These are phyloP conservation scores for Vickermania ingenoplastis DNA, from an alignment of 208 protist species.

Conservation along the genomic window DNA sequence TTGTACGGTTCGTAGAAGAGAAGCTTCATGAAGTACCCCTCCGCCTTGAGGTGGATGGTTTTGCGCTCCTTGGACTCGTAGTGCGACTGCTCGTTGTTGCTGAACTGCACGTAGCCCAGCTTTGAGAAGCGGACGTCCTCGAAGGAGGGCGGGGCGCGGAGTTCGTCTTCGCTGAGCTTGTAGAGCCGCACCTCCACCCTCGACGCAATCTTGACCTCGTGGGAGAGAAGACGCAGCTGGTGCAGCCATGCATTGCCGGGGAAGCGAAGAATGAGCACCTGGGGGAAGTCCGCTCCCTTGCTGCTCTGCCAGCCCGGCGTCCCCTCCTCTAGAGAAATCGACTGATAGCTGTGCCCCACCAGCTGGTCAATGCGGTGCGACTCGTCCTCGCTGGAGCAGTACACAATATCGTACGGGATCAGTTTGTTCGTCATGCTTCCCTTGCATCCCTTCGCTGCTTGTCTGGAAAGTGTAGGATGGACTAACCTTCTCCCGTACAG, in stretches of 20 bases:
- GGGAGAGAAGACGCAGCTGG: slow-evolving; percentile 73
- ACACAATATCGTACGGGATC: slow-evolving; percentile 76
- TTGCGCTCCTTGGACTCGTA: slow-evolving; percentile 83
- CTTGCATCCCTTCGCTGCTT: background rate
- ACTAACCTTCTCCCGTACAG: background rate
- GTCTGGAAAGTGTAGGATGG: background rate
- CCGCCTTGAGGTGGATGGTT: slow-evolving; percentile 75
- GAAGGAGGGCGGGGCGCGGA: slow-evolving; percentile 44
- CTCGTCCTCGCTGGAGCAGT: slow-evolving; percentile 70
- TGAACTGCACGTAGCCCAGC: slow-evolving; percentile 76
- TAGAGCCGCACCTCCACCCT: slow-evolving; percentile 80
- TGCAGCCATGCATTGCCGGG: slow-evolving; percentile 73
- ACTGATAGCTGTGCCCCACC: slow-evolving; percentile 11
- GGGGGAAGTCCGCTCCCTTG: slow-evolving; percentile 53
- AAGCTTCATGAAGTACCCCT: slow-evolving; percentile 84
- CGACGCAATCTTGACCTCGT: slow-evolving; percentile 80
- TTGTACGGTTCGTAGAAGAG: slow-evolving; percentile 63
- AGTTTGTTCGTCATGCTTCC: background rate
- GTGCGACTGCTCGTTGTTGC: slow-evolving; percentile 64
- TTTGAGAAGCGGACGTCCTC: slow-evolving; percentile 54
- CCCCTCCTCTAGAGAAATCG: background rate
- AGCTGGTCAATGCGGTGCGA: slow-evolving; percentile 51
- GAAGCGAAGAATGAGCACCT: slow-evolving; percentile 79
- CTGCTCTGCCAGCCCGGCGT: slow-evolving; percentile 71
- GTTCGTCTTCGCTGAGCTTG: slow-evolving; percentile 19